A percentile compares a stretch with the other conserved stretches of the same genome.
Conservation (phyloP, 768 basidiomycete species). For the Termitomyces sp. region DNA sequence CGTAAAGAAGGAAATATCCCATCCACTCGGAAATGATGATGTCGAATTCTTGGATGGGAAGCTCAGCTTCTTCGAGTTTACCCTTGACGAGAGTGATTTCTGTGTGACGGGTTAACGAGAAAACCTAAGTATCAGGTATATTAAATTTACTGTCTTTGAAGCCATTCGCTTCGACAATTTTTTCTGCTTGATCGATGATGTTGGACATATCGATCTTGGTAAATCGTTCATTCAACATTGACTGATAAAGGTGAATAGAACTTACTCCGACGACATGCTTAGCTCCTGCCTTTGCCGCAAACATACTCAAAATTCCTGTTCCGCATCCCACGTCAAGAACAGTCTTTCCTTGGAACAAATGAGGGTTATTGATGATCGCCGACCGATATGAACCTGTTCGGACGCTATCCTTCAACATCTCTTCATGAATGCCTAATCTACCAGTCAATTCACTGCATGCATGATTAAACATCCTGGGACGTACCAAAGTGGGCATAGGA, state of each 20-base stretch:
- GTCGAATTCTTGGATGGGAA: conserved; percentile 90
- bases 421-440: conserved; percentile 86
- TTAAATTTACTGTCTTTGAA: conserved; percentile 80
- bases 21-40: conserved; percentile 99
- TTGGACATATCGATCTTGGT: conserved; percentile 98
- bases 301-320: conserved; percentile 97
- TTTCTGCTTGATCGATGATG: conserved; percentile 98
- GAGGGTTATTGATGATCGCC: conserved; percentile 90
- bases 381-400: conserved; percentile 93
- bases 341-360: conserved; percentile 94
- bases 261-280: conserved; percentile 88
- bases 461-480: conserved; percentile 14
- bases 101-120: conserved; percentile 23
- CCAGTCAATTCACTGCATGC: neutral
- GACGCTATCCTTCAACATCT: conserved; percentile 97
- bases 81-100: conserved; percentile 96
- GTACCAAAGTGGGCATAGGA: conserved; percentile 93
- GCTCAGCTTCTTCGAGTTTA: conserved; percentile 88
- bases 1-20: conserved; percentile 99
- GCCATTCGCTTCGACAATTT: conserved; percentile 94
- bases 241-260: conserved; percentile 9
- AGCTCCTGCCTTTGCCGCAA: conserved; percentile 94
- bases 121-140: neutral
- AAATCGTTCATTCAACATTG: conserved; percentile 9
- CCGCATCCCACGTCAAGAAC: conserved; percentile 99